Evolutionary conservation across 257 asterid genomes (phyloP), one percentile per base, ranked within the genome.

Genomic region (Schizonepeta tenuifolia): DNA sequence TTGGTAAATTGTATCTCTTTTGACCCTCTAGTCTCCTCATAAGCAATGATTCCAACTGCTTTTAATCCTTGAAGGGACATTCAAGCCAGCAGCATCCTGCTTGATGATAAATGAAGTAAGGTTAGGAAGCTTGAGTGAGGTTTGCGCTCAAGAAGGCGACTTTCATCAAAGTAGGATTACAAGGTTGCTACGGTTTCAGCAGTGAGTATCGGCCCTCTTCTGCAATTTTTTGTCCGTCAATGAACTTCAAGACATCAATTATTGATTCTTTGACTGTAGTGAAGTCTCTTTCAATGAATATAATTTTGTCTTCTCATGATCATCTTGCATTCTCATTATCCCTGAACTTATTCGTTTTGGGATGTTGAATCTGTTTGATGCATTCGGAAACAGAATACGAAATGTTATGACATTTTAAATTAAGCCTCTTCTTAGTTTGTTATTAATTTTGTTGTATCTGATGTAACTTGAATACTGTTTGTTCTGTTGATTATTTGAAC

Each of bases 21-120:
- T 61, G 63, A 26, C 58, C 21, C 61, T 44, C 43, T n/a, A 5
- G 36, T 50, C 65, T 75, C 50, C 50, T 18, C 21, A 28, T 41
- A 63, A 44, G 14, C 67, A 79, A 75, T 69, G 60, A 67, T 41
- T 51, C 31, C 31, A 51, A 54, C 22, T 74, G 64, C 51, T 77
- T 69, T 55, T 51, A n/a, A n/a, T 58, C 33, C 54, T 36, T 79
- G 17, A 78, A 92, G 98, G 84, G 96, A 92, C 73, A 73, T 92
- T 76, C 96, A 92, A 88, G 92, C 98, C 46, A 92, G 92, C 76
- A 90, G 96, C 87, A 84, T 92, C 80, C 92, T 92, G 65, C 94
- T 90, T 72, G 98, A 92, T 69, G 96, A 92, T 72, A 92, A 85
- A 81, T 69, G 98, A 92, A 80, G 96, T 90, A 67, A 79, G 98